Percentiles rank a stretch among this genome's conserved stretches.
phyloP scores from a whole-genome alignment of 495 filamentous ascomycete species.

The Penicillium cosmopolitanum region DNA sequence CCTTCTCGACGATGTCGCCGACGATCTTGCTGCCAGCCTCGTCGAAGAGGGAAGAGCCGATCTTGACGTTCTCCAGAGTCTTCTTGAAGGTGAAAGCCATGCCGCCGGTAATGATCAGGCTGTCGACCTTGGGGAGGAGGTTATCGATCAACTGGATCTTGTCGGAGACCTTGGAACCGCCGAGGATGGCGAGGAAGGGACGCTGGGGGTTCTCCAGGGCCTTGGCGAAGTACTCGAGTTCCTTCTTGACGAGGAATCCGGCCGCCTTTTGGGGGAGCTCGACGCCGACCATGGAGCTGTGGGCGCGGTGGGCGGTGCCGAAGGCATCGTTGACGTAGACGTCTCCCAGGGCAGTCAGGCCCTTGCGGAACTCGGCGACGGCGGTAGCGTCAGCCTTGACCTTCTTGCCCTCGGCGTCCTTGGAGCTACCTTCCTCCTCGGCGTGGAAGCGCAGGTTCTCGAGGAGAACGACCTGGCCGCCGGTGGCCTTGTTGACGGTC shows the following conservation, averaged over 20 bases:
- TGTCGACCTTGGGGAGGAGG: conserved; percentile 94
- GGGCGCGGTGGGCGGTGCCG: conserved; percentile 95
- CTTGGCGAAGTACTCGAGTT: conserved; percentile 98
- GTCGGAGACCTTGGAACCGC: conserved; percentile 97
- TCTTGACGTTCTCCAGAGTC: conserved; percentile 85
- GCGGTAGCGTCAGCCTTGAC: conserved; percentile 93
- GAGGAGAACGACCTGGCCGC: conserved; percentile 85
- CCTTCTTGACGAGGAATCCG: conserved; percentile 99
- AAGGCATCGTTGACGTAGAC: conserved; percentile 99
- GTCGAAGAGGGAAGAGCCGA: conserved; percentile 92
- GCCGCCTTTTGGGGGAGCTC: conserved; percentile 94
- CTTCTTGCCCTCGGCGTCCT: conserved; percentile 93
- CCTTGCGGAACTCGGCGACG: conserved; percentile 92
- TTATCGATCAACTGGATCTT: conserved; percentile 99
- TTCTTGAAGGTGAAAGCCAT: conserved; percentile 99
- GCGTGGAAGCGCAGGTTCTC: conserved; percentile 98
- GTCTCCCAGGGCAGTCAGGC: conserved; percentile 91
- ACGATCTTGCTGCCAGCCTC: conserved; percentile 95
- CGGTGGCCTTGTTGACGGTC: conserved; percentile 79
- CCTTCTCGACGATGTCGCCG: conserved; percentile 85
- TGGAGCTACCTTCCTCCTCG: conserved; percentile 94
- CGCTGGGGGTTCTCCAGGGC: conserved; percentile 91
- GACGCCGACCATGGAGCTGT: conserved; percentile 98
- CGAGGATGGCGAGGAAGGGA: conserved; percentile 98
- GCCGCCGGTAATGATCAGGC: conserved; percentile 92